Percentiles rank a stretch among this genome's conserved stretches.
These are phyloP conservation scores for Neltuma alba DNA, from an alignment of 306 rosid species.

Conservation along the genomic window DNA sequence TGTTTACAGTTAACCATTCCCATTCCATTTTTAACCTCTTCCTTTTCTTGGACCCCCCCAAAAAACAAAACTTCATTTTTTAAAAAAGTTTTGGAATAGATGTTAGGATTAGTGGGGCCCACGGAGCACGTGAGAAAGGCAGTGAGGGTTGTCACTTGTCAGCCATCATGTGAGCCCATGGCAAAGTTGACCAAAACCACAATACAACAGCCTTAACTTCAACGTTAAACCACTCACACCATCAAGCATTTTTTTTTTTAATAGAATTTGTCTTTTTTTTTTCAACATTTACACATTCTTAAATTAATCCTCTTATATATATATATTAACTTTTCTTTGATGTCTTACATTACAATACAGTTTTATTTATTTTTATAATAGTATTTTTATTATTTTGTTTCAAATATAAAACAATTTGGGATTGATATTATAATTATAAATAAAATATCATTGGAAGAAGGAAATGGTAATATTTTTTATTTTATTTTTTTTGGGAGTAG, in stretches of 20 bases:
- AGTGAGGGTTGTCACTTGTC: conserved; percentile 65
- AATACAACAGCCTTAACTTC: not conserved
- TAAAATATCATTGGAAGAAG: not conserved
- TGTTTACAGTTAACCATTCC: conserved; percentile 9
- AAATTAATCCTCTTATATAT: too few species aligned
- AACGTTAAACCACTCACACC: not conserved
- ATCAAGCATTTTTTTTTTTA: not conserved
- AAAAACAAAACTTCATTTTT: too few species aligned
- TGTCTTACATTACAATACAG: too few species aligned
- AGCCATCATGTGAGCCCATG: conserved; percentile 62
- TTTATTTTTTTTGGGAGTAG: not conserved
- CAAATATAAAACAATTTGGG: not conserved
- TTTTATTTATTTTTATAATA: too few species aligned
- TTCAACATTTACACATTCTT: too few species aligned
- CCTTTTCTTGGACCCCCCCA: too few species aligned
- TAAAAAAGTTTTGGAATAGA: not conserved
- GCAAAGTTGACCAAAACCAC: not conserved
- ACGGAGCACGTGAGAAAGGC: conserved; percentile 60
- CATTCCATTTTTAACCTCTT: not conserved
- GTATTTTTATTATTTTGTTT: too few species aligned
- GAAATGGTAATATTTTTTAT: not conserved
- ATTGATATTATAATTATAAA: not conserved
- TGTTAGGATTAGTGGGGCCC: conserved; percentile 42
- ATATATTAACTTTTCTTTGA: too few species aligned
- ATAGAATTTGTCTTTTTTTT: too few species aligned